Evolutionary conservation across 768 basidiomycete species (phyloP), one percentile per base, ranked within the genome.

Genomic region (Tricholoma matsutake): DNA sequence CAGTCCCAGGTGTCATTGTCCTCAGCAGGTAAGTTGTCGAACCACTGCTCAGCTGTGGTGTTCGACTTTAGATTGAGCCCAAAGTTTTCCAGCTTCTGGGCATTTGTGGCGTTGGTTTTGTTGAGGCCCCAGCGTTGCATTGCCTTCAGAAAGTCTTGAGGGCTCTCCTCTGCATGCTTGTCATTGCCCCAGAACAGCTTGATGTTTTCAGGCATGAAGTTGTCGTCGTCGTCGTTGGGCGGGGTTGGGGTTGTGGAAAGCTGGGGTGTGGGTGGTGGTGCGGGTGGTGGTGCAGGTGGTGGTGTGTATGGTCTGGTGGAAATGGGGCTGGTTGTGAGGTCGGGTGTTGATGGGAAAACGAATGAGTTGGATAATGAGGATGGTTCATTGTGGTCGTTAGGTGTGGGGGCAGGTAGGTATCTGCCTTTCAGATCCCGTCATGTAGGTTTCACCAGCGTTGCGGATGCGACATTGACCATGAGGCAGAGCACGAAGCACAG

Each of bases 111-210:
- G 6, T 20, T 59, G 10, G 53, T 55, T 10, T 56, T 62, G 18
- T 32, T 32, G 31, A 64, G 14, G 25, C 63, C 59, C 6, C 22
- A 45, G 3, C 34, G 45, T 49, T 65, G 55, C 6, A 67, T 31
- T 1, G 60, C 43, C 20, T 68, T 67, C 28, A 66, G 59, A 39
- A 68, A 68, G 56, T 69, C 67, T 55, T 68, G 65, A 1, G 67
- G 61, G 61, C 66, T 57, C 28, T 58, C 60, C 1, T 49, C 58
- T 13, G 31, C 14, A 4, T 37, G 43, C 7, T 55, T 37, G 9
- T 47, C 45, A 47, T 47, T 9, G 10, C 45, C 45, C 45, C 22
- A 47, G 45, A 47, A 47, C 10, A 11, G 22, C 13, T 1, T 10
- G 45, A n/a, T 11, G 22, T 7, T 3, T 13, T 47, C 22, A 2